phyloP scores from a whole-genome alignment of 2,329 filamentous ascomycete genomes.

The Penicillium griseofulvum region DNA sequence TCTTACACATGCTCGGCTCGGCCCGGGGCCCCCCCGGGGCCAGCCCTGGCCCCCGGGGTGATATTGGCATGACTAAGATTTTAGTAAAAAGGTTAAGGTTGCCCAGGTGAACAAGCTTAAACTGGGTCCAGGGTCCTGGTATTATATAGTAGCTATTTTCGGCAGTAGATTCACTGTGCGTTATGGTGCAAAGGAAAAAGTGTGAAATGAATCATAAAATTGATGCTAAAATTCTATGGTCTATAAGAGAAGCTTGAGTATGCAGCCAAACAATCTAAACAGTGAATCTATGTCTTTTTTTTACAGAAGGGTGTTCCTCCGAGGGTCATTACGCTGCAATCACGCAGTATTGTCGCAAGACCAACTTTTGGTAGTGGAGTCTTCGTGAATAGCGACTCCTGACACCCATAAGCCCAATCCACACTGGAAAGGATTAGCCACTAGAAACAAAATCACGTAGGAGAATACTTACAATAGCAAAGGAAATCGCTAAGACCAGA shows the following conservation, averaged over 20 bases:
- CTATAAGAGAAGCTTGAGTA: not conserved
- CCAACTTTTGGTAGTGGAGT: conserved; percentile 22
- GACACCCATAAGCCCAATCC: conserved; percentile 29
- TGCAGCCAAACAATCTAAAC: not conserved
- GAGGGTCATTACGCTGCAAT: not conserved
- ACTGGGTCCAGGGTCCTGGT: not conserved
- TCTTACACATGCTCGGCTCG: too few species aligned
- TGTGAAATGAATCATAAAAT: not conserved
- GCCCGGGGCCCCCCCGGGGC: too few species aligned
- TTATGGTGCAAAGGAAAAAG: not conserved
- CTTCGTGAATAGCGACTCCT: conserved; percentile 27
- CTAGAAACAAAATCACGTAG: not conserved
- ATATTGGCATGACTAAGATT: too few species aligned
- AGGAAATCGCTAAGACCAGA: conserved; percentile 20
- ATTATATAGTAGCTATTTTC: not conserved
- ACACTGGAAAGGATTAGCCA: conserved; percentile 19
- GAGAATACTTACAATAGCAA: conserved; percentile 21
- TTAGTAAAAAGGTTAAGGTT: not conserved
- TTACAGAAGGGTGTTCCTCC: not conserved
- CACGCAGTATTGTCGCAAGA: conserved; percentile 27
- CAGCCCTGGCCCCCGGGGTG: too few species aligned
- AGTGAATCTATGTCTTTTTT: not conserved
- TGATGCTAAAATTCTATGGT: not conserved
- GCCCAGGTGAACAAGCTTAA: not conserved
- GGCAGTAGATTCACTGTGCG: not conserved